Evolutionary conservation across 2,329 filamentous ascomycete genomes (phyloP).

Genomic region (Aschersonia sp.): DNA sequence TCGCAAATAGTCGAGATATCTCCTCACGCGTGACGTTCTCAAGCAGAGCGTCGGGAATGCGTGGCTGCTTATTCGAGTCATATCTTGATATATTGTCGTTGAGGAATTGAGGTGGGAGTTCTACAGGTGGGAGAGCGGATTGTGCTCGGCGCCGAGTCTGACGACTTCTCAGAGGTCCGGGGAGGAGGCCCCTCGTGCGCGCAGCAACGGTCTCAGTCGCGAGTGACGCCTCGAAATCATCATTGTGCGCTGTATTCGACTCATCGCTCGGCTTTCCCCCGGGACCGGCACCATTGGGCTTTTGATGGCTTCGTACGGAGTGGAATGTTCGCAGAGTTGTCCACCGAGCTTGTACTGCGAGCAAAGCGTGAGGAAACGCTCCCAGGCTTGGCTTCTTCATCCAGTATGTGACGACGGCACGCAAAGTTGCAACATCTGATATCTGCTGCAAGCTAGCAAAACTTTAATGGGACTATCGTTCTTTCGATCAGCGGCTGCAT

Average conservation of each 20-base stretch:
- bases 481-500: too few species aligned
- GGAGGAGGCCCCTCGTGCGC: slow-evolving; percentile 12
- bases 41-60: slow-evolving; percentile 15
- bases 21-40: slow-evolving; percentile 18
- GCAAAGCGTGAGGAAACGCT: slow-evolving; percentile 9
- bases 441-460: background rate
- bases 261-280: slow-evolving; percentile 15
- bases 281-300: slow-evolving; percentile 6
- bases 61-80: slow-evolving; percentile 10
- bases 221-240: slow-evolving; percentile 13
- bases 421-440: background rate
- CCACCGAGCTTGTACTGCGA: slow-evolving; percentile 11
- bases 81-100: slow-evolving; percentile 29
- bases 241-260: slow-evolving; percentile 12
- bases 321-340: slow-evolving; percentile 8
- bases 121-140: slow-evolving; percentile 32
- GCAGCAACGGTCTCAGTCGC: slow-evolving; percentile 12
- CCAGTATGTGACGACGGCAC: background rate
- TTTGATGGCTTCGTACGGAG: slow-evolving; percentile 8
- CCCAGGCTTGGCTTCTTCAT: background rate
- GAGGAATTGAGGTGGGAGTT: slow-evolving; percentile 43
- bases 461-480: too few species aligned
- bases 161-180: slow-evolving; percentile 15
- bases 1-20: slow-evolving; percentile 14
- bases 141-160: slow-evolving; percentile 17